phyloP scores from a whole-genome alignment of 805 yeast genomes.

The Ogataea henricii region DNA sequence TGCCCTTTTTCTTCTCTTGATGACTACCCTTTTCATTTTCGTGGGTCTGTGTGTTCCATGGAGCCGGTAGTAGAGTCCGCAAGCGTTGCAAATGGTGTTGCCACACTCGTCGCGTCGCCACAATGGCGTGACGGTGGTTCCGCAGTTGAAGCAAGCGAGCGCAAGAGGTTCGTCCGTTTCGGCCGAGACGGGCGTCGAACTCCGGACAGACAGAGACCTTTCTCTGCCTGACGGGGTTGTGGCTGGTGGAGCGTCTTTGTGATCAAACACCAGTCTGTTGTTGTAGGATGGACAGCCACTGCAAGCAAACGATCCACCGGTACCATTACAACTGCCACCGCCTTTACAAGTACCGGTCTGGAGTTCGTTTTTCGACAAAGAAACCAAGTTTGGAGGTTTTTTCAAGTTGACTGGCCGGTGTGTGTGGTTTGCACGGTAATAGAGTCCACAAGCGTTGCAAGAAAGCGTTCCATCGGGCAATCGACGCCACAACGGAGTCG shows the following conservation, averaged over 20 bases:
- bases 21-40: constrained; percentile 68
- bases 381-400: constrained; percentile 53
- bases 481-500: constrained; percentile 61
- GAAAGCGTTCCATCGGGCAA: constrained; percentile 57
- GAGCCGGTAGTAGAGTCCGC: constrained; percentile 75
- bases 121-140: constrained; percentile 80
- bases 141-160: constrained; percentile 81
- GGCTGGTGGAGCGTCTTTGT: constrained; percentile 2
- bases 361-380: constrained; percentile 38
- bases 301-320: constrained; percentile 82
- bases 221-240: constrained; percentile 12
- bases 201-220: neutral
- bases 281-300: constrained; percentile 83
- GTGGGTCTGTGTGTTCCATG: constrained; percentile 81
- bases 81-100: constrained; percentile 84
- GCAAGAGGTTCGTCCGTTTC: constrained; percentile 46
- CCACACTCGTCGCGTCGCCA: constrained; percentile 86
- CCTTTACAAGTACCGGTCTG: constrained; percentile 65
- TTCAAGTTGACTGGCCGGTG: constrained; percentile 68
- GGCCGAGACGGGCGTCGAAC: neutral
- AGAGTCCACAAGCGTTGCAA: constrained; percentile 63
- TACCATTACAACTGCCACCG: constrained; percentile 82
- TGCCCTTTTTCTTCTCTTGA: constrained; percentile 68
- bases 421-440: constrained; percentile 56
- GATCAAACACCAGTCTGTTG: constrained; percentile 51